Conservation (phyloP, 208 protist species). For the Trichomonas gallinae region DNA sequence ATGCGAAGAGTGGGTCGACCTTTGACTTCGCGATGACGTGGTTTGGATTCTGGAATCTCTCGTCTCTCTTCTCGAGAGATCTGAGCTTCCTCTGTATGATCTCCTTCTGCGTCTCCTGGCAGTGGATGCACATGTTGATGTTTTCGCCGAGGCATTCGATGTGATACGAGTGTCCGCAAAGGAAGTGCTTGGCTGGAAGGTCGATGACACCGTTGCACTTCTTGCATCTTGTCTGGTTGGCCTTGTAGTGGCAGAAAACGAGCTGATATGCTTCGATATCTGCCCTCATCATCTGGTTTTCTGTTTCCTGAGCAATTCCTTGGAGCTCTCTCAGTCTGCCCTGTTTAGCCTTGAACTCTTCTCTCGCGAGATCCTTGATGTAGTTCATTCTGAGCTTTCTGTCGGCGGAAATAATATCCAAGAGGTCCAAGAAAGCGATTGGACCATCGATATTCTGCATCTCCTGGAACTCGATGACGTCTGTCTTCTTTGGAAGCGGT, state of each 20-base stretch:
- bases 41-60: not conserved
- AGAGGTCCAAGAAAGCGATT: not conserved
- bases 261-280: not conserved
- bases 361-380: not conserved
- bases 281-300: not conserved
- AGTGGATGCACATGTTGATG: not conserved
- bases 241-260: not conserved
- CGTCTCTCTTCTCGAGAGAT: not conserved
- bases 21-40: not conserved
- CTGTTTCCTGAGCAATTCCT: not conserved
- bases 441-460: not conserved
- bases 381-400: not conserved
- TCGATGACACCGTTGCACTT: not conserved
- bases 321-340: not conserved
- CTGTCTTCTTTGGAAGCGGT: not conserved
- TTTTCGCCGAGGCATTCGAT: not conserved
- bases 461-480: not conserved
- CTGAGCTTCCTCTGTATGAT: not conserved
- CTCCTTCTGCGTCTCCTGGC: not conserved
- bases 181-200: slow-evolving; percentile 6
- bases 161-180: slow-evolving; percentile 10
- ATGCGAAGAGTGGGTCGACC: not conserved
- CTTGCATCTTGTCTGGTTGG: not conserved
- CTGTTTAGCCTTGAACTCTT: not conserved
- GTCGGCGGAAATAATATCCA: not conserved